A percentile compares a stretch with the other conserved stretches of the same genome.
phyloP scores from a whole-genome alignment of 306 rosid species.

The Trifolium subterraneum region DNA sequence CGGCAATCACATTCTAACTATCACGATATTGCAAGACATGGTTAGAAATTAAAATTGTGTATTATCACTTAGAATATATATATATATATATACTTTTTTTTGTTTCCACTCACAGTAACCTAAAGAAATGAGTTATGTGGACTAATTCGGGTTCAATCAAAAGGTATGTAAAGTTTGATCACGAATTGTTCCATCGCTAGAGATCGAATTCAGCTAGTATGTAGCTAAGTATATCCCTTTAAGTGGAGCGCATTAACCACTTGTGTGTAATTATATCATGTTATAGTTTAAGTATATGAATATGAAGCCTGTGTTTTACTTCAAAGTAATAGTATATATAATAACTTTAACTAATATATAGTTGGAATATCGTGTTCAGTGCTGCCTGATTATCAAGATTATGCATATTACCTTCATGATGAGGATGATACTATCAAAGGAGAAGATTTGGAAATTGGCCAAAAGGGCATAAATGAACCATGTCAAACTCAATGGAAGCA shows the following conservation, averaged over 20 bases:
- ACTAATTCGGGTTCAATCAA: neutral
- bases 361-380: slow-evolving; percentile 27
- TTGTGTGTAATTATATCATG: neutral
- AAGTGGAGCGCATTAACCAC: neutral
- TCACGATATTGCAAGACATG: too few relatives aligned
- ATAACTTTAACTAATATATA: neutral
- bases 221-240: neutral
- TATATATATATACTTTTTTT: too few relatives aligned
- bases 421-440: neutral
- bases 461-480: neutral
- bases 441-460: slow-evolving; percentile 42
- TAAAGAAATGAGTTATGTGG: too few relatives aligned
- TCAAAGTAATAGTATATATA: neutral
- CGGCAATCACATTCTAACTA: too few relatives aligned
- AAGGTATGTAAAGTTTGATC: neutral
- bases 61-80: too few relatives aligned
- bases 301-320: neutral
- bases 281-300: neutral
- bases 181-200: neutral
- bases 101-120: too few relatives aligned
- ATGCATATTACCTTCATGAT: slow-evolving; percentile 23
- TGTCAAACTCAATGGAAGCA: slow-evolving; percentile 23
- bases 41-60: too few relatives aligned
- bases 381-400: slow-evolving; percentile 43
- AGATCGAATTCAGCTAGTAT: neutral